A percentile compares a stretch with the other conserved stretches of the same genome.
Evolutionary conservation across 2,329 filamentous ascomycete species (phyloP).

Genomic region (Dactylella cylindrospora): DNA sequence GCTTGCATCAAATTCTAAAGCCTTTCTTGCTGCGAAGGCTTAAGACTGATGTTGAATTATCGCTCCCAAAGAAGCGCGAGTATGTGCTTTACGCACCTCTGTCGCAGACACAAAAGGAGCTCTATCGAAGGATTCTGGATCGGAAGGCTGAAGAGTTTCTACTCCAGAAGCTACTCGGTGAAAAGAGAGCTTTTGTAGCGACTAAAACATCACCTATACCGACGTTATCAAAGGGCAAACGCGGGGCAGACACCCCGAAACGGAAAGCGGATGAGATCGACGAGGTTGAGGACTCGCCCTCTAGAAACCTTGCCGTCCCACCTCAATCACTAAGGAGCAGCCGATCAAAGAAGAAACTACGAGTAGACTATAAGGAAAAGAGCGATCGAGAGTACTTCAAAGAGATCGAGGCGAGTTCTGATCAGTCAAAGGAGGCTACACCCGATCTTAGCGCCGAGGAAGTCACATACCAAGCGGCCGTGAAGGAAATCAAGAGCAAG

Average conservation of each 20-base stretch:
- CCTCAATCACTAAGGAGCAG: conserved; percentile 11
- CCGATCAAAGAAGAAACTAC: conserved; percentile 40
- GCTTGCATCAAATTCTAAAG: conserved; percentile 89
- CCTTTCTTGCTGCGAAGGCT: conserved; percentile 83
- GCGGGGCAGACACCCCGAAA: conserved; percentile 23
- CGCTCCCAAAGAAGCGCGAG: conserved; percentile 93
- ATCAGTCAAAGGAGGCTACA: conserved; percentile 27
- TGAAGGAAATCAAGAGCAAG: conserved; percentile 77
- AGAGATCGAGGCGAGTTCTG: conserved; percentile 54
- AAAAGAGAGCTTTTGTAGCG: not conserved
- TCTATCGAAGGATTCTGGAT: conserved; percentile 85
- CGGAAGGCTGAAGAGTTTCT: conserved; percentile 62
- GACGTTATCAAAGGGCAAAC: conserved; percentile 3
- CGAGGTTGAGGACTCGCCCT: conserved; percentile 2
- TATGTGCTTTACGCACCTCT: conserved; percentile 94
- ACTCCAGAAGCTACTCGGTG: conserved; percentile 45
- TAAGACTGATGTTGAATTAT: conserved; percentile 87
- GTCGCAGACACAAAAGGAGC: conserved; percentile 82
- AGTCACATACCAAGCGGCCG: conserved; percentile 23
- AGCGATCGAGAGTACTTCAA: conserved; percentile 56
- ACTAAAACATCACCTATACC: conserved; percentile 3
- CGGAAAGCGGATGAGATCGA: conserved; percentile 30
- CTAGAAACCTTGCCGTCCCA: conserved; percentile 11
- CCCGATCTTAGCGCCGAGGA: conserved; percentile 46
- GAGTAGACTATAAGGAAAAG: conserved; percentile 40